Evolutionary conservation across 129 eudicot species (phyloP).

Genomic region (Flaveria robusta): DNA sequence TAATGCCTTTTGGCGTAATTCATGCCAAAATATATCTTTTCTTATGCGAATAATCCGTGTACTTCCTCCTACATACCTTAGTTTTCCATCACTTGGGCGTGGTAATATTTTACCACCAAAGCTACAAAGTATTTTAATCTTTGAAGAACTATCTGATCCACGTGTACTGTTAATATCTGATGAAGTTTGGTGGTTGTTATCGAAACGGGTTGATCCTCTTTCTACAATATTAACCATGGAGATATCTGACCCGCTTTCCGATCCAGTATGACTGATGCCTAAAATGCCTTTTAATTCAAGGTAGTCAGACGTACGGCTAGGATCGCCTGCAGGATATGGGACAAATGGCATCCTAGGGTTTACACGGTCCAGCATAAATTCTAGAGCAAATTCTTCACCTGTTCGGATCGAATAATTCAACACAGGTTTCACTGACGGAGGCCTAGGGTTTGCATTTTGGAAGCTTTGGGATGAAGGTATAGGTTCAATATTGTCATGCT

Average conservation of each 20-base stretch:
- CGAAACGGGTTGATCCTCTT: slow-evolving; percentile 47
- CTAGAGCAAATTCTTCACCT: slow-evolving; percentile 96
- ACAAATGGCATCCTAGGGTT: slow-evolving; percentile 55
- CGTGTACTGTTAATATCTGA: slow-evolving; percentile 30
- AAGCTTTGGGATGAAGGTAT: slow-evolving; percentile 55
- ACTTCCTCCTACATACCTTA: slow-evolving; percentile 89
- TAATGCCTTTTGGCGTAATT: slow-evolving; percentile 60
- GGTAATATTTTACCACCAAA: slow-evolving; percentile 84
- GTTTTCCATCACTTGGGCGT: slow-evolving; percentile 93
- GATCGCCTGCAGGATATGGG: slow-evolving; percentile 52
- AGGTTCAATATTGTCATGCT: slow-evolving; percentile 42
- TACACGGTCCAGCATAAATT: slow-evolving; percentile 87
- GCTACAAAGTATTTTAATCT: slow-evolving; percentile 82
- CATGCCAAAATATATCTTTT: slow-evolving; percentile 69
- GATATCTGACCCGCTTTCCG: slow-evolving; percentile 71
- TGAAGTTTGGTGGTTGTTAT: slow-evolving; percentile 38
- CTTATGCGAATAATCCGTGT: slow-evolving; percentile 71
- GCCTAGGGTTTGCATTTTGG: slow-evolving; percentile 45
- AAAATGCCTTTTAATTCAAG: slow-evolving; percentile 62
- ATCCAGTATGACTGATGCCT: slow-evolving; percentile 69
- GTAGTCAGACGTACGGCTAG: slow-evolving; percentile 51
- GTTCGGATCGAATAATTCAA: slow-evolving; percentile 83
- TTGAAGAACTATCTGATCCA: slow-evolving; percentile 55
- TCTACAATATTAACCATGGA: slow-evolving; percentile 54
- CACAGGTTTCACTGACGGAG: slow-evolving; percentile 64